Evolutionary conservation across 768 basidiomycete genomes (phyloP), one percentile per base, ranked within the genome.

Genomic region (Tulasnella sp.): DNA sequence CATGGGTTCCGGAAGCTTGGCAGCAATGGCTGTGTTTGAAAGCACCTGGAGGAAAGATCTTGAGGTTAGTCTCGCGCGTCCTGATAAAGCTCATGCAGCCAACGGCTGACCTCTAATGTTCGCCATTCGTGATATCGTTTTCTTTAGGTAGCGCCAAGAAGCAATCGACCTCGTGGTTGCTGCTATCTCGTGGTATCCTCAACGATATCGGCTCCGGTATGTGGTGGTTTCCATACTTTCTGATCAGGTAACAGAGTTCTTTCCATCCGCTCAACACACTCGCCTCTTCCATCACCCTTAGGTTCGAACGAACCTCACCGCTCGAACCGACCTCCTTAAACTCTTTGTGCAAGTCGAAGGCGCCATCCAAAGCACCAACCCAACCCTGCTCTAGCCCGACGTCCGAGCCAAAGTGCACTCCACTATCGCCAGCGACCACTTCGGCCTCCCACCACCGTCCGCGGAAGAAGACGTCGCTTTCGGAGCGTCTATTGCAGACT

Each of bases 1-100:
- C 97, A 0, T 99, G 96, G 80, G 97, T 99, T 96, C 93, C 1
- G 97, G 97, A 77, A 92, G 90, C 81, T 85, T 98, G 72, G 97
- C 97, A 1, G 97, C 97, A 22, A 99, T 99, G 97, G 96, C 96
- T 12, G 92, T 99, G 15, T 99, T 99, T 79, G 97, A 99, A 83
- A 90, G 87, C 73, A 82, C 86, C 25, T 99, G 95, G 96, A 87
- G 85, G 81, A 86, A 93, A 38, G 85, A 92, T 82, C 89, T 99
- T 89, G 87, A 89, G 82, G 94, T 95, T 67, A 69, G 89, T 19
- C 84, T 1, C 6, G 68, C 37, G 25, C 39, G 58, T 64, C 11
- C 11, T 25, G 58, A 64, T 34, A 34, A 64, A 15, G 58, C 14
- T 14, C 31, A 64, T 29, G 25, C 58, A 29, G 31, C n/a, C 58